Evolutionary conservation across 2,329 filamentous ascomycete genomes (phyloP).

Genomic region (Microascus cirrosus): DNA sequence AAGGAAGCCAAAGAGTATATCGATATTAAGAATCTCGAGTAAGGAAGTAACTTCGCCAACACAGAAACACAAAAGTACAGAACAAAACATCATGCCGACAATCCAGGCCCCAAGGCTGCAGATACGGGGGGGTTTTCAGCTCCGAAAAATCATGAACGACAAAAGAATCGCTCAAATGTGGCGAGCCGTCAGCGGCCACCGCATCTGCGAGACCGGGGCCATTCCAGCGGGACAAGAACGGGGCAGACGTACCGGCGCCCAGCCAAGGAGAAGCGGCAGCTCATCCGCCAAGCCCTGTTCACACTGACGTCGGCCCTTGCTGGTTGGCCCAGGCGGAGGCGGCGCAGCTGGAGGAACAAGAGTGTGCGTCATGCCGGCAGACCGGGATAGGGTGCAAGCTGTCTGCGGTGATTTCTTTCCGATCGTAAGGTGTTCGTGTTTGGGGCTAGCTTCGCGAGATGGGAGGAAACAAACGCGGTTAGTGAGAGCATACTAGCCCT

Average conservation of each 20-base stretch:
- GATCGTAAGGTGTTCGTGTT: no score
- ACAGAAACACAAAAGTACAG: no score
- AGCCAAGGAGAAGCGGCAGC: not conserved
- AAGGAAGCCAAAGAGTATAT: not conserved
- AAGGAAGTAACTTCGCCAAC: no score
- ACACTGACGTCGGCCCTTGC: not conserved
- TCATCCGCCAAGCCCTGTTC: not conserved
- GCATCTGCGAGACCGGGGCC: not conserved
- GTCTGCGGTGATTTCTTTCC: no score
- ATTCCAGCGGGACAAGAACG: not conserved
- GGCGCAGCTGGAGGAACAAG: not conserved
- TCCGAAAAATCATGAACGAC: not conserved
- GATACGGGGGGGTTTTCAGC: not conserved
- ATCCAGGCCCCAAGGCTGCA: not conserved
- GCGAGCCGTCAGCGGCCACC: not conserved
- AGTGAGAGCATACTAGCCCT: no score
- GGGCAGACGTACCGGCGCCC: not conserved
- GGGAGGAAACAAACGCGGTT: no score
- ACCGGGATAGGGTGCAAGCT: not conserved
- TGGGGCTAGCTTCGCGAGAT: no score
- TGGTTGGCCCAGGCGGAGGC: not conserved
- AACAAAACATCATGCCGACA: not conserved
- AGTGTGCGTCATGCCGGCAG: not conserved
- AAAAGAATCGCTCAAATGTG: not conserved
- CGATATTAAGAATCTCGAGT: no score